A percentile compares a stretch with the other conserved stretches of the same genome.
Evolutionary conservation across 768 basidiomycete genomes (phyloP).

Genomic region (Ramaria sp.): DNA sequence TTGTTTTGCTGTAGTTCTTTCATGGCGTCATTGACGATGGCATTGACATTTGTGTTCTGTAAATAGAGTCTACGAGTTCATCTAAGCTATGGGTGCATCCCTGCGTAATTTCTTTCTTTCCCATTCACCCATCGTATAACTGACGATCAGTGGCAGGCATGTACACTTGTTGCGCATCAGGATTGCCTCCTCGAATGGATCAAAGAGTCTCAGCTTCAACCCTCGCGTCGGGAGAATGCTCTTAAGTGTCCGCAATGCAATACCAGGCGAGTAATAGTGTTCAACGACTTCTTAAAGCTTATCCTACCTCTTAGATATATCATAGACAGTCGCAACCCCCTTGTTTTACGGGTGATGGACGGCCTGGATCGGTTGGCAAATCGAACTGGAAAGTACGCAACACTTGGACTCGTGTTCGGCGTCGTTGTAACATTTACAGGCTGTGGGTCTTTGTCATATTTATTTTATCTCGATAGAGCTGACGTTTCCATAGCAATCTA

Average conservation of each 20-base stretch:
- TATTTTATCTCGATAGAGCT: neutral
- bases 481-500: constrained; percentile 28
- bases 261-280: constrained; percentile 30
- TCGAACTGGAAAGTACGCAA: constrained; percentile 39
- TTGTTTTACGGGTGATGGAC: constrained; percentile 38
- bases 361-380: constrained; percentile 39
- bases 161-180: constrained; percentile 74
- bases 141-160: constrained; percentile 18
- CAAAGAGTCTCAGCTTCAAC: constrained; percentile 49
- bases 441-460: constrained; percentile 30
- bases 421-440: constrained; percentile 46
- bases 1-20: neutral
- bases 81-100: constrained; percentile 60
- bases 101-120: constrained; percentile 29
- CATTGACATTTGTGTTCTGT: neutral
- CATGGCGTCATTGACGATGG: neutral
- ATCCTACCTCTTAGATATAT: constrained; percentile 20
- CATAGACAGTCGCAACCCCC: constrained; percentile 53
- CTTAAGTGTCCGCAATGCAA: constrained; percentile 77
- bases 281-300: neutral
- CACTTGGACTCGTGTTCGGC: constrained; percentile 37
- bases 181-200: constrained; percentile 75
- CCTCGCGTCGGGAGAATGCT: constrained; percentile 42
- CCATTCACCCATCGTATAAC: neutral
- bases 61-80: constrained; percentile 35